Evolutionary conservation across 1,284 basidiomycete species (phyloP).

Genomic region (Ustilago xerochloae): DNA sequence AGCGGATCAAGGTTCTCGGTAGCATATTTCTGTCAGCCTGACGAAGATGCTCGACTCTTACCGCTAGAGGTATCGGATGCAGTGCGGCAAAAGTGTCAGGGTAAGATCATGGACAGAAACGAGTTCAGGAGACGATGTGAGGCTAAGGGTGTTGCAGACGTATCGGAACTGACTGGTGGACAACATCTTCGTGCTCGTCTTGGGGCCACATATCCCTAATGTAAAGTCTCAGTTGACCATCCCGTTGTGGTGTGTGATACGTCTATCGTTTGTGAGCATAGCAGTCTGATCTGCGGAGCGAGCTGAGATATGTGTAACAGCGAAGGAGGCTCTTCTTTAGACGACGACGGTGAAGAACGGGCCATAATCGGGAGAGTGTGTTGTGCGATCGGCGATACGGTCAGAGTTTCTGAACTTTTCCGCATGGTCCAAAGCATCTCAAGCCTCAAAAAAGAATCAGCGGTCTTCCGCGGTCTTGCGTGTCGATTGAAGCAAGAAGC

Average conservation of each 20-base stretch:
- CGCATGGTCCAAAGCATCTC: too few species aligned
- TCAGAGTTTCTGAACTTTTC: too few species aligned
- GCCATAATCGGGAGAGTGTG: too few species aligned
- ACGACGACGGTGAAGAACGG: too few species aligned
- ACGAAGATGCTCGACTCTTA: conserved; percentile 42
- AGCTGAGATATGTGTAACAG: too few species aligned
- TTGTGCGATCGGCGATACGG: too few species aligned
- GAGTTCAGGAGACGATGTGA: conserved; percentile 26
- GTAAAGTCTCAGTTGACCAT: not conserved
- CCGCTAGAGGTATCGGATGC: conserved; percentile 24
- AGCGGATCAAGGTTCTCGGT: conserved; percentile 53
- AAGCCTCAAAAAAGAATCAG: not conserved
- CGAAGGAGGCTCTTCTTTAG: too few species aligned
- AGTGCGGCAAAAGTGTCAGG: conserved; percentile 12
- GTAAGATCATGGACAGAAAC: conserved; percentile 20
- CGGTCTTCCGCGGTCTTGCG: conserved; percentile 4
- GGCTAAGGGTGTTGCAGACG: conserved; percentile 41
- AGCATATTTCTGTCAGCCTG: conserved; percentile 61
- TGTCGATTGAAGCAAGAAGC: not conserved
- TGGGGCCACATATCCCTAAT: conserved; percentile 17
- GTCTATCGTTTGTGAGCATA: too few species aligned
- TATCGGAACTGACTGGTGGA: conserved; percentile 41
- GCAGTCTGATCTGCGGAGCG: too few species aligned
- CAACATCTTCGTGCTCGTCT: conserved; percentile 48
- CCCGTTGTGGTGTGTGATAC: not conserved